Evolutionary conservation across 2,329 filamentous ascomycete species (phyloP).

Genomic region (Juglanconis juglandina): DNA sequence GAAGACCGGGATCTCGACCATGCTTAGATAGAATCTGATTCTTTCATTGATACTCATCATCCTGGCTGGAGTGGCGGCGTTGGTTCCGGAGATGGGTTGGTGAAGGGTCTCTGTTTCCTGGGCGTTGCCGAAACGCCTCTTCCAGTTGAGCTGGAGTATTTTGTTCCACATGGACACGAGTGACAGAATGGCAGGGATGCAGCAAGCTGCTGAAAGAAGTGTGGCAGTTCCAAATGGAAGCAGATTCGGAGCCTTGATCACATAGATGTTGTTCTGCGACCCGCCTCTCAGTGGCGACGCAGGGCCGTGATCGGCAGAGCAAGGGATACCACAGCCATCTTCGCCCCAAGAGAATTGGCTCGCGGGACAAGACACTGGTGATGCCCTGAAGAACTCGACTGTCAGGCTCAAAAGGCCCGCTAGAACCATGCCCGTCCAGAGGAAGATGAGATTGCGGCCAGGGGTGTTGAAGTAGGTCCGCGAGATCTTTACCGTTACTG

Average conservation of each 20-base stretch:
- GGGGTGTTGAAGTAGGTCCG: conserved; percentile 62
- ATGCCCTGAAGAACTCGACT: conserved; percentile 60
- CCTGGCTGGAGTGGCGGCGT: conserved; percentile 47
- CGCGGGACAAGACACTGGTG: conserved; percentile 39
- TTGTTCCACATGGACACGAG: conserved; percentile 62
- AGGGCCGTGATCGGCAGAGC: conserved; percentile 43
- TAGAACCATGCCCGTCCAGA: conserved; percentile 61
- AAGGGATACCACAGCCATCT: conserved; percentile 45
- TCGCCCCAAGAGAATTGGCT: conserved; percentile 42
- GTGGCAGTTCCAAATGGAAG: conserved; percentile 59
- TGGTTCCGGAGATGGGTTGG: conserved; percentile 48
- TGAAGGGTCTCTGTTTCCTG: conserved; percentile 25
- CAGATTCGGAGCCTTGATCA: conserved; percentile 54
- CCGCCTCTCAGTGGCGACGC: conserved; percentile 52
- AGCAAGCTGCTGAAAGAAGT: conserved; percentile 61
- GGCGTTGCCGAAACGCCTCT: conserved; percentile 36
- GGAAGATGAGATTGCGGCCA: conserved; percentile 62
- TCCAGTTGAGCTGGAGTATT: conserved; percentile 62
- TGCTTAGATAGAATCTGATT: conserved; percentile 51
- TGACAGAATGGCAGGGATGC: conserved; percentile 61
- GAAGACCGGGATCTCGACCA: conserved; percentile 58
- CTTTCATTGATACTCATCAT: conserved; percentile 55
- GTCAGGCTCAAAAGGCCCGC: conserved; percentile 59
- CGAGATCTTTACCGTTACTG: conserved; percentile 59
- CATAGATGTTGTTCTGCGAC: conserved; percentile 58